Evolutionary conservation across 2,329 filamentous ascomycete species (phyloP).

Genomic region (Botryotinia globosa): DNA sequence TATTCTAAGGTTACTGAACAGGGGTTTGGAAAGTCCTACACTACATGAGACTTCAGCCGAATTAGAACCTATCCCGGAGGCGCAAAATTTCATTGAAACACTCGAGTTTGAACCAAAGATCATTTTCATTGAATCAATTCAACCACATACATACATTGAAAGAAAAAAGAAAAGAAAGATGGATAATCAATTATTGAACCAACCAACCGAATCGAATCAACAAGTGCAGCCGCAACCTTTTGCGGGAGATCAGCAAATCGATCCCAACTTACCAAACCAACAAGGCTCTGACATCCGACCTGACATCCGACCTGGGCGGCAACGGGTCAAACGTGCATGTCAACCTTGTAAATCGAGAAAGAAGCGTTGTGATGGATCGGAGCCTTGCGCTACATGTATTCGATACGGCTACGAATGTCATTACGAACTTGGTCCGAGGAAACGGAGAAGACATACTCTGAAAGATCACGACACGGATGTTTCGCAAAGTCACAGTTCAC

Average conservation of each 20-base stretch:
- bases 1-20: background rate
- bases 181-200: constrained; percentile 1
- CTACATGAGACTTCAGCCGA: background rate
- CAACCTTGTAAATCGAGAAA: constrained; percentile 21
- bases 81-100: background rate
- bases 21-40: background rate
- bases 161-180: background rate
- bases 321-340: constrained; percentile 21
- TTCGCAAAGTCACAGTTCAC: constrained; percentile 18
- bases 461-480: constrained; percentile 18
- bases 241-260: constrained; percentile 5
- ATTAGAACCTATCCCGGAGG: background rate
- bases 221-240: background rate
- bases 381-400: constrained; percentile 17
- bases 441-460: constrained; percentile 11
- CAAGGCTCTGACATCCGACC: constrained; percentile 16
- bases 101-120: background rate
- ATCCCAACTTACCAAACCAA: background rate
- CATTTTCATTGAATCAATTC: background rate
- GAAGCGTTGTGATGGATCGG: constrained; percentile 20
- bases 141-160: background rate
- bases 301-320: constrained; percentile 18
- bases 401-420: constrained; percentile 18
- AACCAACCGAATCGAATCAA: background rate
- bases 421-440: constrained; percentile 17